Evolutionary conservation across 2,329 filamentous ascomycete species (phyloP), one percentile per base, ranked within the genome.

Genomic region (Nigrospora osmanthi): DNA sequence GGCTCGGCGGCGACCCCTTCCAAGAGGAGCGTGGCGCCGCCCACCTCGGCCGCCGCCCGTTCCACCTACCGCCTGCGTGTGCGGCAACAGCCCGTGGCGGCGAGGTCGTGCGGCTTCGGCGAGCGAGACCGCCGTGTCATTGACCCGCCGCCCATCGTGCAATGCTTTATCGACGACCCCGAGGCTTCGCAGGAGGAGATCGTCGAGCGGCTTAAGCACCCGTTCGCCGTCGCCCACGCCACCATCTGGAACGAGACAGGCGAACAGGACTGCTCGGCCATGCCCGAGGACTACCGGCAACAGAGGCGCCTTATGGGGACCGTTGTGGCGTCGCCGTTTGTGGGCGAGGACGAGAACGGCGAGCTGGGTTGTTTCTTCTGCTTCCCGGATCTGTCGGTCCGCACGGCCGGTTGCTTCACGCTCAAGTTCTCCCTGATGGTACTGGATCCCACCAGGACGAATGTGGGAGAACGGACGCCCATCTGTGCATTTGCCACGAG

Each of bases 301-400:
- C 87, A 87, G 49, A 78, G 86, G 38, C 75, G 86, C 23, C 69
- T 93, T 35, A 91, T 91, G 85, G 87, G 87, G 15, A 86, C 85
- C 9, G 67, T 89, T 9, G 85, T 90, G 4, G 81, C 84, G 7
- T 87, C 83, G 1, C 83, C 87, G 0, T 90, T 89, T 52, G 80
- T 87, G 6, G 87, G 85, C 9, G 73, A 78, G 44, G 87, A 93
- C 58, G 86, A 91, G 56, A 72, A 81, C 43, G 80, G 81, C 43
- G 65, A 78, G 17, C 83, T 89, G 50, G 87, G 87, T 1, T 89
- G 84, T 57, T 93, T 91, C 70, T 93, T 91, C 63, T 88, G 85
- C 60, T 93, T 93, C 59, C 84, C 86, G 0, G 87, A 93, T 58
- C 71, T 93, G 16, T 89, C 85, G 4, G 89, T 86, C 59, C 78